These are phyloP conservation scores for Clavaria fumosa DNA, from an alignment of 768 basidiomycete genomes.

Conservation along the genomic window DNA sequence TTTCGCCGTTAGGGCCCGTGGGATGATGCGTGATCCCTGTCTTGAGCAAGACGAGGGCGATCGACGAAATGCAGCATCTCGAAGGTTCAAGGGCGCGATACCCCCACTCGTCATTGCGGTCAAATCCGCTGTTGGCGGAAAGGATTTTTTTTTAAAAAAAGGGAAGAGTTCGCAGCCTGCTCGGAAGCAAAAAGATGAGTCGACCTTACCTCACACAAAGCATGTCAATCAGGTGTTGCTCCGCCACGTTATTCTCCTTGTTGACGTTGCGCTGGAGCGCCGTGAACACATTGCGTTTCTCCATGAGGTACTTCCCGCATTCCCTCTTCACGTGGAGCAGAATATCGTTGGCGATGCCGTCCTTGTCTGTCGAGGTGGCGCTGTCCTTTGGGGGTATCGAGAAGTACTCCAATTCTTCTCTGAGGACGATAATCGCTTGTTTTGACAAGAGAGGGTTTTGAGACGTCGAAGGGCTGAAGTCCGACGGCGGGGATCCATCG, in stretches of 20 bases:
- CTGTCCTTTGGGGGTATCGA: conserved; percentile 73
- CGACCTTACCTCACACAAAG: conserved; percentile 86
- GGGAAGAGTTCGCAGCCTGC: conserved; percentile 4
- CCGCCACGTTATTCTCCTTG: conserved; percentile 97
- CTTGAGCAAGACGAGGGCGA: conserved; percentile 92
- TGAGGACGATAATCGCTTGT: conserved; percentile 95
- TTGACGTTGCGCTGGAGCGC: conserved; percentile 97
- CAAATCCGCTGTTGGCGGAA: conserved; percentile 98
- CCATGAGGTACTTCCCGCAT: conserved; percentile 79
- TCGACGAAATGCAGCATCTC: conserved; percentile 95
- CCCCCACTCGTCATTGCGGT: conserved; percentile 97
- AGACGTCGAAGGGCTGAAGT: conserved; percentile 44
- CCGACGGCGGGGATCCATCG: conserved; percentile 46
- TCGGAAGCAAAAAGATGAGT: neutral
- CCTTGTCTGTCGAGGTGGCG: conserved; percentile 49
- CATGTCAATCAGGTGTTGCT: conserved; percentile 99
- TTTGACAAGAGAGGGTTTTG: conserved; percentile 90
- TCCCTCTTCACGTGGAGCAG: conserved; percentile 71
- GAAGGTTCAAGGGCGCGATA: conserved; percentile 91
- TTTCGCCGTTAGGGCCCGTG: conserved; percentile 30
- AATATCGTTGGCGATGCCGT: conserved; percentile 65
- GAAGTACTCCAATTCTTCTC: conserved; percentile 98
- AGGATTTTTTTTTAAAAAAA: too few relatives aligned
- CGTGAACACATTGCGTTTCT: conserved; percentile 87
- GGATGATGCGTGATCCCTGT: conserved; percentile 82